phyloP scores from a whole-genome alignment of 129 eudicot genomes.

The Cynara cardunculus region DNA sequence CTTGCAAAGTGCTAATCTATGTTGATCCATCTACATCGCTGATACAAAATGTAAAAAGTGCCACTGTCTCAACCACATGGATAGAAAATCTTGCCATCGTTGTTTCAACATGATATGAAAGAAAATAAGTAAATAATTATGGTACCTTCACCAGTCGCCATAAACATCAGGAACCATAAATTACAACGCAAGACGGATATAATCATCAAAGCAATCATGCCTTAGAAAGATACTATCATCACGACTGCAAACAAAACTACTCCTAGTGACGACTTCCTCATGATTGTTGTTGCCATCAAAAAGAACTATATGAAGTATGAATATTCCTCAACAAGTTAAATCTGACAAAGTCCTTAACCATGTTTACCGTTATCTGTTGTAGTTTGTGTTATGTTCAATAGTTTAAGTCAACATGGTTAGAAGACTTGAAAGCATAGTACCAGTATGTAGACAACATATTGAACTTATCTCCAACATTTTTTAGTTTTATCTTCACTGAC shows the following conservation, averaged over 20 bases:
- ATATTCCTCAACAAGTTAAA: neutral
- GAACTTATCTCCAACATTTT: neutral
- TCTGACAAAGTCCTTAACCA: neutral
- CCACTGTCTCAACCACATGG: neutral
- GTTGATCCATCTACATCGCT: neutral
- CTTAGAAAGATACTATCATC: neutral
- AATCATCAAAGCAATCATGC: neutral
- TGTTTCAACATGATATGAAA: neutral
- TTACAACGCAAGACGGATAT: neutral
- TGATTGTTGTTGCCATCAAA: neutral
- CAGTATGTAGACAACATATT: neutral
- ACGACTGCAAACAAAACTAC: neutral
- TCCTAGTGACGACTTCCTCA: neutral
- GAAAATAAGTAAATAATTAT: neutral
- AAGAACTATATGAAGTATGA: neutral
- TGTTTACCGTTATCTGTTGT: neutral
- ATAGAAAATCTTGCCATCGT: neutral
- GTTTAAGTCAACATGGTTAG: neutral
- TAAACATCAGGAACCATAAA: neutral
- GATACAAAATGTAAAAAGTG: neutral
- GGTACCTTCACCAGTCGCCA: neutral
- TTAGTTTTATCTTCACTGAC: neutral
- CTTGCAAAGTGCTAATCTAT: neutral
- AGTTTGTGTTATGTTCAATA: neutral
- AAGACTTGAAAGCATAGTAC: neutral